Conservation (phyloP, 371 early-diverging fungal genomes). For the Mortierella sp. region DNA sequence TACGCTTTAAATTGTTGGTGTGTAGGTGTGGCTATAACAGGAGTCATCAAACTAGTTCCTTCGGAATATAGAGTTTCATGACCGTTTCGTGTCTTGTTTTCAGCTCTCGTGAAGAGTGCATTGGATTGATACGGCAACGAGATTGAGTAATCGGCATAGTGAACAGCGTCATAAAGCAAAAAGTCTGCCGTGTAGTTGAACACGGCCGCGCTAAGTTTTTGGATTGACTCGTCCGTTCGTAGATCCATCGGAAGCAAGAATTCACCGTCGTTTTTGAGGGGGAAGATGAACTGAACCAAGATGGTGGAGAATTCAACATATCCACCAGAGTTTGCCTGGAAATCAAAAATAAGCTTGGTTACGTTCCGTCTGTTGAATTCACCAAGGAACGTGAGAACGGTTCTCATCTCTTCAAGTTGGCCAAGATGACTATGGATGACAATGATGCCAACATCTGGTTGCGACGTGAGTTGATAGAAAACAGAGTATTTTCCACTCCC, state of each 20-base stretch:
- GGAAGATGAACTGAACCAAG: conserved; percentile 28
- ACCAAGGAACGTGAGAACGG: background rate
- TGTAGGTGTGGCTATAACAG: background rate
- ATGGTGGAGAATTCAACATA: conserved; percentile 16
- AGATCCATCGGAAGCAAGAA: conserved; percentile 12
- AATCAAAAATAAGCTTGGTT: conserved; percentile 37
- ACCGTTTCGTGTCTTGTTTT: conserved; percentile 2
- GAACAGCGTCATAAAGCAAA: conserved; percentile 11
- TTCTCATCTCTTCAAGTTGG: background rate
- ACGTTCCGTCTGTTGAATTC: conserved; percentile 14
- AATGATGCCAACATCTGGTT: conserved; percentile 38
- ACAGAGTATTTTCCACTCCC: conserved; percentile 24
- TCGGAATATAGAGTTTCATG: conserved; percentile 9
- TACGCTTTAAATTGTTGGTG: background rate
- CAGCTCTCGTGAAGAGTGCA: conserved; percentile 7
- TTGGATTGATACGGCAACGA: conserved; percentile 10
- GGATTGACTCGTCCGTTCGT: conserved; percentile 19
- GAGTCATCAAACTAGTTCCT: conserved; percentile 9
- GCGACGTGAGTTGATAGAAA: conserved; percentile 29
- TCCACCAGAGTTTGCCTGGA: conserved; percentile 44
- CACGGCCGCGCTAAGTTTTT: background rate
- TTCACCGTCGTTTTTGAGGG: conserved; percentile 4
- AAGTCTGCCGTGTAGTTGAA: background rate
- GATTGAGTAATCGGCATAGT: background rate
- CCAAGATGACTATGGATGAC: conserved; percentile 23